A percentile compares a stretch with the other conserved stretches of the same genome.
phyloP scores from a whole-genome alignment of 495 filamentous ascomycete genomes.

The Staphylotrichum tortipilum region DNA sequence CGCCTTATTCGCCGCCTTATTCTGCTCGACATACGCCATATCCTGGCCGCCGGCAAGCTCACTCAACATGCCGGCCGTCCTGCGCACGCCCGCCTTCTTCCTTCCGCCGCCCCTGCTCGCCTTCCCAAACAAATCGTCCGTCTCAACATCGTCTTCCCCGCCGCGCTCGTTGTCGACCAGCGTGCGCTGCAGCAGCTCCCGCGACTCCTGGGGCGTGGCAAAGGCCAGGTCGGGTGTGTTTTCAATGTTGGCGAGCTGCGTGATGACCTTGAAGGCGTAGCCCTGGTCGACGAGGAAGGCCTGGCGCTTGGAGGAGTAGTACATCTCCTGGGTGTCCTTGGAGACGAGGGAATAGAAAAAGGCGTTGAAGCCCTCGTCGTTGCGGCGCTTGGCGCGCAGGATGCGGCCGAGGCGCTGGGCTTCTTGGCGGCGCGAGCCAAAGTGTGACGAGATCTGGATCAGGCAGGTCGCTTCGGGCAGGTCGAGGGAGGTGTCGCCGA shows the following conservation, averaged over 20 bases:
- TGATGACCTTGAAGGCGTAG: conserved; percentile 99
- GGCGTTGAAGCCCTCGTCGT: conserved; percentile 98
- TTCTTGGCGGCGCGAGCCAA: conserved; percentile 94
- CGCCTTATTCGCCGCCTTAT: conserved; percentile 62
- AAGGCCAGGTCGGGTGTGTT: conserved; percentile 73
- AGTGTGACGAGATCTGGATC: conserved; percentile 97
- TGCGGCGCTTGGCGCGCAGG: conserved; percentile 87
- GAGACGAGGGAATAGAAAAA: conserved; percentile 98
- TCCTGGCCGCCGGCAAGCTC: conserved; percentile 85
- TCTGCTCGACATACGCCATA: conserved; percentile 92
- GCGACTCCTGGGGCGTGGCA: conserved; percentile 67
- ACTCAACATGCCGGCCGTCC: conserved; percentile 75
- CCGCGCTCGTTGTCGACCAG: conserved; percentile 80
- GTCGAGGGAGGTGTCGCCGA: conserved; percentile 95
- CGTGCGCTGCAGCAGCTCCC: conserved; percentile 85
- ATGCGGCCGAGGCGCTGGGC: conserved; percentile 93
- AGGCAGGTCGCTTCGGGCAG: conserved; percentile 93
- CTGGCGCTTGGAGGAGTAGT: conserved; percentile 92
- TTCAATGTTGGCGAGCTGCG: conserved; percentile 86
- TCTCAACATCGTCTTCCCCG: conserved; percentile 66
- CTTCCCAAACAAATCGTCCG: conserved; percentile 75
- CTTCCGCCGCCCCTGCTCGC: conserved; percentile 22
- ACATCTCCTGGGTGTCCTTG: conserved; percentile 97
- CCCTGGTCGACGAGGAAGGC: conserved; percentile 98
- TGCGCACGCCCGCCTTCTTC: conserved; percentile 48